phyloP scores from a whole-genome alignment of 495 filamentous ascomycete genomes.

The Thozetella sp. region DNA sequence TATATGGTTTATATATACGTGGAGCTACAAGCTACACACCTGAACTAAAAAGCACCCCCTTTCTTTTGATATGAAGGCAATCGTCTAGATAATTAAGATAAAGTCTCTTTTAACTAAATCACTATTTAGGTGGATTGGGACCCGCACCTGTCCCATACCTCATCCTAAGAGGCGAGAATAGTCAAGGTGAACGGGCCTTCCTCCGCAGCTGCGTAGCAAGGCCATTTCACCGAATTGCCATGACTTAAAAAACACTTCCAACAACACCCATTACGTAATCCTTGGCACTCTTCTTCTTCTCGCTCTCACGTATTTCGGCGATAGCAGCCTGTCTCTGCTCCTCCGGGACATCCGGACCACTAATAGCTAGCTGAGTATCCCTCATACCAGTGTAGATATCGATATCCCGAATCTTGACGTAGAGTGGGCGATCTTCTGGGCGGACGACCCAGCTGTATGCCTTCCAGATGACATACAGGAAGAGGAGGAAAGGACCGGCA shows the following conservation, averaged over 20 bases:
- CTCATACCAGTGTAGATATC: conserved; percentile 75
- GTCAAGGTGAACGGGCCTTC: too few relatives aligned
- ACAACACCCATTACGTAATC: conserved; percentile 2
- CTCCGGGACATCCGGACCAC: conserved; percentile 67
- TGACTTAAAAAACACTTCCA: conserved; percentile 4
- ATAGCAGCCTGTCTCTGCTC: conserved; percentile 50
- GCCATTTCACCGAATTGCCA: not conserved
- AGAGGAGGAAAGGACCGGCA: conserved; percentile 68
- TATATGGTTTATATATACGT: too few relatives aligned
- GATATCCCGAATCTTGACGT: conserved; percentile 63
- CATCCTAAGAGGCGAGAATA: too few relatives aligned
- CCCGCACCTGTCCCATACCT: too few relatives aligned
- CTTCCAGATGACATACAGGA: conserved; percentile 72
- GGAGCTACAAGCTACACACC: too few relatives aligned
- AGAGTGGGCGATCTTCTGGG: conserved; percentile 55
- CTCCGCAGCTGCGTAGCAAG: too few relatives aligned
- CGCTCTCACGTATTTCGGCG: conserved; percentile 68
- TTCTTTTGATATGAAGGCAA: too few relatives aligned
- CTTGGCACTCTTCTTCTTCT: not conserved
- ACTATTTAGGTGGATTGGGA: too few relatives aligned
- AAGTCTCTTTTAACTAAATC: too few relatives aligned
- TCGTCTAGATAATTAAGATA: too few relatives aligned
- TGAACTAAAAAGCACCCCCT: too few relatives aligned
- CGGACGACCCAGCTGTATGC: conserved; percentile 28
- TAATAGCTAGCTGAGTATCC: conserved; percentile 64